Evolutionary conservation across 2,329 filamentous ascomycete genomes (phyloP).

Genomic region (Fusarium gaditjirri): DNA sequence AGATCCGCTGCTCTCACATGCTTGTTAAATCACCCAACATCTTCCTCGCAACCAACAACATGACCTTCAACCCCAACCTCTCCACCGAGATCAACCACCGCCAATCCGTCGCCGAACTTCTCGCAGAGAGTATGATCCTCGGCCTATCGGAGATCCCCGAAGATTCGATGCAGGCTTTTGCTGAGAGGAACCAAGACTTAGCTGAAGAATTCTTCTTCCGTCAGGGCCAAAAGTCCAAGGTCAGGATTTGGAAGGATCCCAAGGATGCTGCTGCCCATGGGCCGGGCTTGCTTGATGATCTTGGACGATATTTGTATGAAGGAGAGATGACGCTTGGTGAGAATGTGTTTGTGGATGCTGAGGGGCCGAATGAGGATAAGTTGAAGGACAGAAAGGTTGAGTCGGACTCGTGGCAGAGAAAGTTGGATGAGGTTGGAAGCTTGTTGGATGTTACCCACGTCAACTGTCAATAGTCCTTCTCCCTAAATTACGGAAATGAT

Average conservation of each 20-base stretch:
- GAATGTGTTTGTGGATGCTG: slow-evolving; percentile 38
- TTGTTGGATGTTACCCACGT: slow-evolving; percentile 34
- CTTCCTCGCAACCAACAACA: slow-evolving; percentile 45
- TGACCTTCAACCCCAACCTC: slow-evolving; percentile 24
- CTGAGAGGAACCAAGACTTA: slow-evolving; percentile 25
- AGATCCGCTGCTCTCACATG: slow-evolving; percentile 56
- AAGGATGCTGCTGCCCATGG: slow-evolving; percentile 5
- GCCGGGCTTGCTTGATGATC: not conserved
- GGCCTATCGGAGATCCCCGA: slow-evolving; percentile 49
- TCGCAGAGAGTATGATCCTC: slow-evolving; percentile 43
- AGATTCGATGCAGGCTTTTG: slow-evolving; percentile 53
- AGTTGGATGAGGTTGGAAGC: slow-evolving; percentile 37
- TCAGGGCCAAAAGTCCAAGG: not conserved
- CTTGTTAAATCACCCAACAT: slow-evolving; percentile 56
- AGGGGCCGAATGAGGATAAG: slow-evolving; percentile 36
- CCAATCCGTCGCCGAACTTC: slow-evolving; percentile 23
- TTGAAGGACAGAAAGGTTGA: slow-evolving; percentile 17
- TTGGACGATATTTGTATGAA: slow-evolving; percentile 5
- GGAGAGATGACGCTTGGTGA: slow-evolving; percentile 15
- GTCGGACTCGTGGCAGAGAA: slow-evolving; percentile 35
- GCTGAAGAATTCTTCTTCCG: slow-evolving; percentile 31
- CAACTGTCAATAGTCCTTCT: not conserved
- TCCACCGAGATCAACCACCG: not conserved
- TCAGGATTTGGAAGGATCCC: slow-evolving; percentile 26
- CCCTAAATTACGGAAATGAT: not conserved